Base-by-base conservation (phyloP, 2,329 filamentous ascomycete species). In the Fonsecaea erecta region DNA sequence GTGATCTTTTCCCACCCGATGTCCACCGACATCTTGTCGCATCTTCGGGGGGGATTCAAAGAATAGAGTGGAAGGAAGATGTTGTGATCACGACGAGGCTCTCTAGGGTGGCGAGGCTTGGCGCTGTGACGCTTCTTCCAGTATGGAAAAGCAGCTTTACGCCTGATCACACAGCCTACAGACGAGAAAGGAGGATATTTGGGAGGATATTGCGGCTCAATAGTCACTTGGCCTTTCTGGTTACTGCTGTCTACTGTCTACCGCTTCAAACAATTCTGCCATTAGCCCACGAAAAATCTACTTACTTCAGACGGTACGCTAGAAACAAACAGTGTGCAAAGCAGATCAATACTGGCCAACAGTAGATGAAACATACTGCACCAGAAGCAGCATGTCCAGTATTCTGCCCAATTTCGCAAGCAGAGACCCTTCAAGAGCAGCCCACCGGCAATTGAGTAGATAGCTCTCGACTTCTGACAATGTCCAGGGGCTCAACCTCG, bases 1-100 rank as follows among this genome's bases (percentile, higher is more conserved):
- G 94, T 98, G 75, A 98, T 86, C 68, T 90, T 90, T 74, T 95
- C 90, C 95, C 95, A 99, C 79, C 96, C 93, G 77, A 99, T 90
- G 75, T 98, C 93, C 82, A 99, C 94, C 72, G 95, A 98, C 95
- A 99, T 99, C 18, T 14, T 53, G 58, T 16, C 11, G 18, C 32
- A 46, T 51, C 34, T 14, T 61, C 32, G 14, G 11, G 24, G 14
- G 11, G 24, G 14, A 18, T 46, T 21, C 6, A 3, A 43, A 9
- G 51, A 9, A 21, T n/a, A 26, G 28, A 16, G 35, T 21, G 28
- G 32, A 14, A 40, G 18, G 43, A 48, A 12, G 43, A 7, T 14
- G 21, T 14, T 3, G 12, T 48, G n/a, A 48, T 18, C 11, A 24
- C 11, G 7, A 48, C 43, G 43, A 48, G 43, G 43, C 43, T 48